Evolutionary conservation across 441 rosid genomes (phyloP).

Genomic region (Eutrema salsugineum): DNA sequence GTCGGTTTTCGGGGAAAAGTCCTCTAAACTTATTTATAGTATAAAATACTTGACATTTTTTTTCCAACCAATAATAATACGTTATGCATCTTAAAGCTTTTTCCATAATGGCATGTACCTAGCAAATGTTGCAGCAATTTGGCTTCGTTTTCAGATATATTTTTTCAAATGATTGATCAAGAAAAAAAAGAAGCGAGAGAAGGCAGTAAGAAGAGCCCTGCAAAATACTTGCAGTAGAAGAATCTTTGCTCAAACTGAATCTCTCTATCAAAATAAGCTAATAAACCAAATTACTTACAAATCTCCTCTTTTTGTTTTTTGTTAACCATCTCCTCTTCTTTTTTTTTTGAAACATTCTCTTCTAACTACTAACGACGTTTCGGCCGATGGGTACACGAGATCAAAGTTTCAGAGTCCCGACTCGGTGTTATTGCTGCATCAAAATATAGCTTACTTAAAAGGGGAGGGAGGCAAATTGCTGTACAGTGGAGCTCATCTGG

Average conservation of each 20-base stretch:
- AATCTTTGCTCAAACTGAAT: constrained; percentile 12
- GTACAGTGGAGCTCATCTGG: constrained; percentile 25
- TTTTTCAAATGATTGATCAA: not conserved
- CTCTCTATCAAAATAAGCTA: constrained; percentile 23
- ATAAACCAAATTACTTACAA: constrained; percentile 56
- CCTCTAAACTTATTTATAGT: no score
- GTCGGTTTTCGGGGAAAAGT: no score
- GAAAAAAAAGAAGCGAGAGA: not conserved
- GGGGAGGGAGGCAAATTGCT: constrained; percentile 9
- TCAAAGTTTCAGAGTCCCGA: constrained; percentile 14
- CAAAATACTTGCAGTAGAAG: constrained; percentile 6
- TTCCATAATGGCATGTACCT: no score
- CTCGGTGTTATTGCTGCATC: constrained; percentile 33
- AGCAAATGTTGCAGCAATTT: not conserved
- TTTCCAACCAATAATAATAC: no score
- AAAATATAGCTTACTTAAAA: constrained; percentile 18
- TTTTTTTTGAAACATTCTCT: not conserved
- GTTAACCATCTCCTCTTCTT: constrained; percentile 5
- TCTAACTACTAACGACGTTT: constrained; percentile 12
- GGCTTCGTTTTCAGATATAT: not conserved
- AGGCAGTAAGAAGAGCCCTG: constrained; percentile 1
- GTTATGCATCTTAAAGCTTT: not conserved
- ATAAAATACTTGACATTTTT: no score
- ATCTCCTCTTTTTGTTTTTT: not conserved
- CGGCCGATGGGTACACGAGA: constrained; percentile 26